Evolutionary conservation across 306 rosid species (phyloP), one percentile per base, ranked within the genome.

Genomic region (Comarum palustre): DNA sequence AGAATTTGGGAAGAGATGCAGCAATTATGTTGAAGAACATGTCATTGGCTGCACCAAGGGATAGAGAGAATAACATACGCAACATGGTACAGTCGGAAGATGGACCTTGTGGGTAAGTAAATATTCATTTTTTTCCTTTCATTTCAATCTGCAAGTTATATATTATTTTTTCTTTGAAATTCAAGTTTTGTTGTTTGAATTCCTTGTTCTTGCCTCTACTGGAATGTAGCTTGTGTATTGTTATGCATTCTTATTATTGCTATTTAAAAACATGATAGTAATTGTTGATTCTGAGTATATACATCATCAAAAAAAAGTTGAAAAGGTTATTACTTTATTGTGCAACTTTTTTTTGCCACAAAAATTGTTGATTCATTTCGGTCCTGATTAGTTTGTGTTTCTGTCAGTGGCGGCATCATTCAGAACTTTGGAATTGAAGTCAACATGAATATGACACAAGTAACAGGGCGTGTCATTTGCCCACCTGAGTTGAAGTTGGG

Each of bases 91-190:
- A n/a, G 58, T 87, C 96, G 15, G 64, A 63, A 12, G 84, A 82
- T 68, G 97, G 97, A 70, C 95, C 96, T 79, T 86, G 92, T 22
- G 87, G 96, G 97, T 91, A 86, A 61, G 81, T 41, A 24, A 64
- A 79, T 31, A 1, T 60, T 16, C 8, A 31, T 36, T 20, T 52
- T 22, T 70, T 16, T 22, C 17, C 24, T n/a, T 22, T 25, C 3
- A 36, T 36, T 52, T 71, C 17, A 9, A 2, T 58, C 10, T 38
- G 63, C 27, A 36, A 52, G 32, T 72, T 57, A 41, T 31, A 16
- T 14, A 3, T 24, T 38, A 15, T 54, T 2, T 22, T 3, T 0
- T 12, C 6, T 5, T 58, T 2, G 0, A 8, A 8, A 58, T 69
- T 20, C 22, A 24, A 6, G 14, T 50, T 46, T 69, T 58, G 9